Evolutionary conservation across 2,329 filamentous ascomycete genomes (phyloP).

Genomic region (Berkeleyomyces rouxiae): DNA sequence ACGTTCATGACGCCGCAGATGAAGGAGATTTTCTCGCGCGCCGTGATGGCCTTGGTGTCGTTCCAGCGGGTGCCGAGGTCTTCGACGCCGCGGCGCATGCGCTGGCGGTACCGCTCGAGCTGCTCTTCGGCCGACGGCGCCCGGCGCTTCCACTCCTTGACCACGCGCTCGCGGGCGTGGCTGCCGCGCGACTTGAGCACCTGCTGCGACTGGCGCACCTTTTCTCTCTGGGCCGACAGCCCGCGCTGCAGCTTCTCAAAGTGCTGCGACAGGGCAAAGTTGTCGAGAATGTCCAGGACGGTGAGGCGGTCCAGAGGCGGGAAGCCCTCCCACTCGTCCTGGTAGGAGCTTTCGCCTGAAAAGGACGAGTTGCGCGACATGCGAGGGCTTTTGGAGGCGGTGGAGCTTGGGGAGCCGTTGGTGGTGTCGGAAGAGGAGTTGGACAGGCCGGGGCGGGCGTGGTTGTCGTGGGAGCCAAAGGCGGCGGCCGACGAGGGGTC

Average conservation of each 20-base stretch:
- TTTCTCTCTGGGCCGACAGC: constrained; percentile 67
- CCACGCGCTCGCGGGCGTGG: constrained; percentile 71
- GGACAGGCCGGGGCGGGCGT: background rate
- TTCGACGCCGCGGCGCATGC: constrained; percentile 80
- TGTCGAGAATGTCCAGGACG: constrained; percentile 86
- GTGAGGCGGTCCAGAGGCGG: constrained; percentile 80
- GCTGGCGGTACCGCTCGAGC: constrained; percentile 73
- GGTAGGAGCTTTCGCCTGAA: constrained; percentile 69
- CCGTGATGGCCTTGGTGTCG: constrained; percentile 71
- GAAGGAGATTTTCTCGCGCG: constrained; percentile 88
- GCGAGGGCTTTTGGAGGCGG: constrained; percentile 31
- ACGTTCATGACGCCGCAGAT: constrained; percentile 95
- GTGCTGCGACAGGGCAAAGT: constrained; percentile 75
- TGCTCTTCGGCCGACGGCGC: constrained; percentile 82
- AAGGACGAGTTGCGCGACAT: constrained; percentile 67
- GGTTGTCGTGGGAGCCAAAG: background rate
- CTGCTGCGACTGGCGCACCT: constrained; percentile 67
- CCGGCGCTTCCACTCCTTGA: constrained; percentile 81
- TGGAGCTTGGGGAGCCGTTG: constrained; percentile 21
- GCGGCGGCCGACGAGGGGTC: constrained; percentile 29
- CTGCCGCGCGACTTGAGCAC: constrained; percentile 60
- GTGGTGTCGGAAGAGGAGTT: background rate
- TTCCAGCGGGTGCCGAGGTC: constrained; percentile 74
- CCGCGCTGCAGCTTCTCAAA: constrained; percentile 80
- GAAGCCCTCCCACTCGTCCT: constrained; percentile 75